Evolutionary conservation across 495 filamentous ascomycete species (phyloP), one percentile per base, ranked within the genome.

Genomic region (Aspergillus incahuasiensis): DNA sequence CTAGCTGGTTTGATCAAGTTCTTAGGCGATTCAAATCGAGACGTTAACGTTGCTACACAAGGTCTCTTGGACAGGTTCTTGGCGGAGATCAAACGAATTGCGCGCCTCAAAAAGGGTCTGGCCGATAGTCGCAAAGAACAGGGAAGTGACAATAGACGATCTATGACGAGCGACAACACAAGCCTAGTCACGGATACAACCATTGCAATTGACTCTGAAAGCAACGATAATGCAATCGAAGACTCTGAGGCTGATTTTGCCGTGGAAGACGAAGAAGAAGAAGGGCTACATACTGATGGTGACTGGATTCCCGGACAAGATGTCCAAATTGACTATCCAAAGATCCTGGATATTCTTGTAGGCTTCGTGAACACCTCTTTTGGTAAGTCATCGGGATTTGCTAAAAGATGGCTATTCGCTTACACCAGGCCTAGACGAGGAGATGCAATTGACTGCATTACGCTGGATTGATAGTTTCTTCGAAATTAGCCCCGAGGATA

Each of bases 251-350:
- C 86, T 2, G 79, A 71, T 1, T 81, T 79, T 21, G 74, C 73
- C 5, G 73, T 74, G 38, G 85, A 86, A 22, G 86, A 88, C 22
- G 86, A 88, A 22, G 86, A 88, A 25, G 86, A 88, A 20, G 85
- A 86, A 24, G 76, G 75, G 6, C 81, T 81, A 40, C 86, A 74
- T 12, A 63, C 78, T 39, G 92, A 97, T 58, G 92, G 90, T 48
- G 92, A 96, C 58, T 99, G 91, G 91, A 83, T 97, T 19, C 95
- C 95, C 0, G 95, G 95, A 3, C 94, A 97, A 74, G 95, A 99
- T 71, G 90, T 97, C 5, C 86, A 94, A 51, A 88, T 99, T 49
- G 92, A 97, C 70, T 86, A 95, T 70, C 86, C 88, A 51, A 91
- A 86, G 62, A 94, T 97, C 38, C 72, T 99, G 38, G 88, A 96